Evolutionary conservation across 2,329 filamentous ascomycete species (phyloP).

Genomic region (Penicillium corylophilum): DNA sequence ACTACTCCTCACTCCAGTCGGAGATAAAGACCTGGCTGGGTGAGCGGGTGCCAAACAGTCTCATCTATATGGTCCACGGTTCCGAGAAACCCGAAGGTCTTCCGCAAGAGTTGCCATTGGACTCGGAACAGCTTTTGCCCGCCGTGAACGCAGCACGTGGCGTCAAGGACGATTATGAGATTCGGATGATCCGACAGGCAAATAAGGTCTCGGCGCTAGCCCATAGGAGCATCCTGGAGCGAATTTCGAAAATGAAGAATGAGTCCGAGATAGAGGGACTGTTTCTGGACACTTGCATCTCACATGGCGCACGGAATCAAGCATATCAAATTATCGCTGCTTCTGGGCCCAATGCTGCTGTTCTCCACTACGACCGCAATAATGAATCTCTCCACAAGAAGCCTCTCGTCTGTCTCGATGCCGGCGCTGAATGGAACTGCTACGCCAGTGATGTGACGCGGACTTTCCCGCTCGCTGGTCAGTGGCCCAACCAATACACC

Average conservation of each 20-base stretch:
- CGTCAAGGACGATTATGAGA: constrained; percentile 72
- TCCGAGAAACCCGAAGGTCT: constrained; percentile 32
- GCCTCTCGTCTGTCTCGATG: constrained; percentile 79
- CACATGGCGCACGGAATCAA: constrained; percentile 74
- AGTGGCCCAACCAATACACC: constrained; percentile 61
- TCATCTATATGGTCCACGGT: constrained; percentile 40
- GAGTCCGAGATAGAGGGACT: constrained; percentile 80
- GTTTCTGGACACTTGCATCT: constrained; percentile 74
- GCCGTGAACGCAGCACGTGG: constrained; percentile 69
- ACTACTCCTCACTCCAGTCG: constrained; percentile 49
- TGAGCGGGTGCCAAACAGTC: constrained; percentile 23
- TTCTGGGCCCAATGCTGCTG: constrained; percentile 74
- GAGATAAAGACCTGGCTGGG: constrained; percentile 49
- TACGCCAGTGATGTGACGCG: constrained; percentile 77
- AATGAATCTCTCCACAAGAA: constrained; percentile 67
- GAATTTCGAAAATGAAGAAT: constrained; percentile 64
- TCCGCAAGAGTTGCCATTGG: constrained; percentile 21
- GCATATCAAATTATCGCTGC: constrained; percentile 87
- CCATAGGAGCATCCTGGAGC: constrained; percentile 62
- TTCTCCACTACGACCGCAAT: constrained; percentile 84
- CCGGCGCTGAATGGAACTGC: constrained; percentile 72
- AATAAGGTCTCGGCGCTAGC: constrained; percentile 68
- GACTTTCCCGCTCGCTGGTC: constrained; percentile 77
- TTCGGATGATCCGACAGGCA: constrained; percentile 70
- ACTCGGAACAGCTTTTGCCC: constrained; percentile 31